A percentile compares a stretch with the other conserved stretches of the same genome.
phyloP scores from a whole-genome alignment of 768 basidiomycete species.

The Coprinellus micaceus region DNA sequence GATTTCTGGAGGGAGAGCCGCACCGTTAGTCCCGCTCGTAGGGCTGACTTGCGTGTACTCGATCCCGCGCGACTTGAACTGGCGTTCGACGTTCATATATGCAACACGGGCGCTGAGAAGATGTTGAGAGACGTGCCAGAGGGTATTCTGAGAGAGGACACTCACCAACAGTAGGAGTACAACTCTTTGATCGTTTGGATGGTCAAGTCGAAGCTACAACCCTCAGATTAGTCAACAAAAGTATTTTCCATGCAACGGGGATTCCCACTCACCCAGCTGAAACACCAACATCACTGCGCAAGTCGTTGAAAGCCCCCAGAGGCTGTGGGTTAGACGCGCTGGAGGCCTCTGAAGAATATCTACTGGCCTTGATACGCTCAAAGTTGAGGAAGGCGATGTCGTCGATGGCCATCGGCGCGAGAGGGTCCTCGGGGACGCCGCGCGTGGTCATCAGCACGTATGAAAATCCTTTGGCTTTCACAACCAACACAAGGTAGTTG shows the following conservation, averaged over 20 bases:
- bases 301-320: not conserved
- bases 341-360: constrained; percentile 14
- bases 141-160: constrained; percentile 2
- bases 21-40: constrained; percentile 29
- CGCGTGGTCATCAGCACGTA: constrained; percentile 78
- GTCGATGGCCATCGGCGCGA: constrained; percentile 61
- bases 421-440: constrained; percentile 50
- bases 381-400: constrained; percentile 81
- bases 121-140: not conserved
- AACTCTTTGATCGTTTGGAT: constrained; percentile 72
- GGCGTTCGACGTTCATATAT: constrained; percentile 84
- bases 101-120: constrained; percentile 75
- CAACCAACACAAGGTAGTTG: constrained; percentile 83
- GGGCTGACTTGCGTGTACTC: constrained; percentile 75
- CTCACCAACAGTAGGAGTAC: constrained; percentile 84
- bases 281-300: not conserved
- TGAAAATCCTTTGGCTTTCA: constrained; percentile 72
- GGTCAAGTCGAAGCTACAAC: constrained; percentile 61
- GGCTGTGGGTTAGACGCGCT: not conserved
- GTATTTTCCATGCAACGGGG: too few species aligned
- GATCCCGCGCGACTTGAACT: constrained; percentile 79
- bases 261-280: constrained; percentile 25
- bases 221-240: constrained; percentile 1
- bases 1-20: constrained; percentile 37
- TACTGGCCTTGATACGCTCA: constrained; percentile 55